Percentiles rank a stretch among this genome's conserved stretches.
These are phyloP conservation scores for Coleophoma crateriformis DNA, from an alignment of 2,329 filamentous ascomycete genomes.

Conservation along the genomic window DNA sequence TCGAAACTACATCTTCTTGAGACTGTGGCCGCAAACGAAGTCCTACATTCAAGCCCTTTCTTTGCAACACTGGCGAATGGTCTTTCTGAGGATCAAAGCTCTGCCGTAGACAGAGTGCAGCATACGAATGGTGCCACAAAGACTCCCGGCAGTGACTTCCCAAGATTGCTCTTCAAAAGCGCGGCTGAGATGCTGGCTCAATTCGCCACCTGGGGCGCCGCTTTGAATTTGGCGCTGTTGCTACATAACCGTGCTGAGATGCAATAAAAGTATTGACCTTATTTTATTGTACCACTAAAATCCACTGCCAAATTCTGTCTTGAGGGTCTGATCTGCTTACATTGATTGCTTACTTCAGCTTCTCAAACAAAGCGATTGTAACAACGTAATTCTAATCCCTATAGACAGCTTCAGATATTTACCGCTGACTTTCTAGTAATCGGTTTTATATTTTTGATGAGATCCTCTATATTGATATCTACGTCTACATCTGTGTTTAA, in stretches of 20 bases:
- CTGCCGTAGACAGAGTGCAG: neutral
- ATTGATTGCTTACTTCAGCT: no score
- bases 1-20: conserved; percentile 5
- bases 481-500: no score
- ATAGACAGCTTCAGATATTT: no score
- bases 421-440: no score
- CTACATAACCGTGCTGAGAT: conserved; percentile 14
- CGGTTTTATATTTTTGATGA: no score
- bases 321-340: no score
- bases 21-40: neutral
- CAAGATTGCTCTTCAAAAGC: conserved; percentile 14
- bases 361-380: no score
- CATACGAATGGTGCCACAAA: neutral
- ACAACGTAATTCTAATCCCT: no score
- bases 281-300: no score
- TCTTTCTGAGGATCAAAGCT: neutral
- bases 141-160: neutral
- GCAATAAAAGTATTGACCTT: neutral
- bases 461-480: no score
- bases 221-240: conserved; percentile 15
- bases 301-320: no score
- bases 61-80: conserved; percentile 5
- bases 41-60: conserved; percentile 7
- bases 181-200: conserved; percentile 16
- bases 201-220: conserved; percentile 16